Evolutionary conservation across 73 alveolate species (phyloP).

Genomic region (Paramecium biaurelia): DNA sequence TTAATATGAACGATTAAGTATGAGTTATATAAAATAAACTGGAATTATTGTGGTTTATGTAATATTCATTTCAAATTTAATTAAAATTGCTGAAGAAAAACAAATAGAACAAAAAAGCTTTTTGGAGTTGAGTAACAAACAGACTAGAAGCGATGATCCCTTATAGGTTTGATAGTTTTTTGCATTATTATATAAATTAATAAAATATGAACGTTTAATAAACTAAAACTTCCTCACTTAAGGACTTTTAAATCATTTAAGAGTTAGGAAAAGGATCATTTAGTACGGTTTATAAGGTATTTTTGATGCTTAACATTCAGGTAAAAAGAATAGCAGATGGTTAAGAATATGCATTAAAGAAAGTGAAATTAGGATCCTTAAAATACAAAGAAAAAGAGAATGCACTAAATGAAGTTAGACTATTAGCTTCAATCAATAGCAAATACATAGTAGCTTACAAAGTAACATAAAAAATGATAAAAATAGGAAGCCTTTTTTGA

Average conservation of each 20-base stretch:
- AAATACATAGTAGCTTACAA: slow-evolving; percentile 57
- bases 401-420: slow-evolving; percentile 68
- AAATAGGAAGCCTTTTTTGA: slow-evolving; percentile 68
- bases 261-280: slow-evolving; percentile 69
- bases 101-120: not conserved
- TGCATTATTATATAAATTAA: not conserved
- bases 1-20: not conserved
- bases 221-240: slow-evolving; percentile 35
- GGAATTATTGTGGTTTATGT: not conserved
- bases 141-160: not conserved
- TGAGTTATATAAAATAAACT: not conserved
- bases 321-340: slow-evolving; percentile 62
- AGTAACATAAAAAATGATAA: not conserved
- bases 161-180: not conserved
- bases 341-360: slow-evolving; percentile 64
- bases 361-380: slow-evolving; percentile 55
- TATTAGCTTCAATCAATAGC: slow-evolving; percentile 63
- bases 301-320: not conserved
- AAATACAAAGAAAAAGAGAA: slow-evolving; percentile 65
- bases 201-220: slow-evolving; percentile 52
- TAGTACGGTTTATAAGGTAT: slow-evolving; percentile 62
- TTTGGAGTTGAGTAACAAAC: not conserved
- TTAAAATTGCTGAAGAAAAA: not conserved
- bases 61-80: not conserved
- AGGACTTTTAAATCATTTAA: slow-evolving; percentile 57